Conservation (phyloP, 2,329 filamentous ascomycete genomes). For the Ceratocystis harringtonii region DNA sequence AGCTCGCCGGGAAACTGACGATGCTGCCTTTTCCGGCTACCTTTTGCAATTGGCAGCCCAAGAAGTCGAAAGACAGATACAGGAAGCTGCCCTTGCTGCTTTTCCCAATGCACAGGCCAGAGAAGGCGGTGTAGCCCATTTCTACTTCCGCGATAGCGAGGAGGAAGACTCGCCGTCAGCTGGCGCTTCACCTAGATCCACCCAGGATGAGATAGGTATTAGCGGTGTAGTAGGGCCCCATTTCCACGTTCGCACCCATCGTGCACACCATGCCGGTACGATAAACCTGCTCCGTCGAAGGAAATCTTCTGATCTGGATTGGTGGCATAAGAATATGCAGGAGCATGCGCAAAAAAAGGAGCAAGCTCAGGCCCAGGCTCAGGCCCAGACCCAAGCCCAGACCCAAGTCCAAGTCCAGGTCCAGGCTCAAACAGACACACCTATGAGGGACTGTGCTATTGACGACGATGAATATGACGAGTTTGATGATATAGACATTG, state of each 20-base stretch:
- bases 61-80: slow-evolving; percentile 64
- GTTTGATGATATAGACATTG: slow-evolving; percentile 20
- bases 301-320: slow-evolving; percentile 49
- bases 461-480: slow-evolving; percentile 13
- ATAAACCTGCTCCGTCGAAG: slow-evolving; percentile 29
- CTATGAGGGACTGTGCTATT: slow-evolving; percentile 22
- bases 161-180: slow-evolving; percentile 35
- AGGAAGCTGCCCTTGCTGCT: slow-evolving; percentile 59
- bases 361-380: slow-evolving; percentile 25
- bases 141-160: slow-evolving; percentile 49
- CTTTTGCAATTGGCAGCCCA: slow-evolving; percentile 65
- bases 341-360: slow-evolving; percentile 55
- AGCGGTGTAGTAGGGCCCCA: slow-evolving; percentile 21
- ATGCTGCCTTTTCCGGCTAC: slow-evolving; percentile 62
- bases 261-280: neutral
- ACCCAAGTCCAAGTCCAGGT: slow-evolving; percentile 22
- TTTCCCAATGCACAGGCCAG: slow-evolving; percentile 52
- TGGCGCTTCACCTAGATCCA: neutral
- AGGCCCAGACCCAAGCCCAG: too few relatives aligned
- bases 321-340: slow-evolving; percentile 71
- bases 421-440: slow-evolving; percentile 16
- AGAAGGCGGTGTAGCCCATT: slow-evolving; percentile 57
- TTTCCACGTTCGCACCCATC: slow-evolving; percentile 12
- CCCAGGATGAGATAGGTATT: slow-evolving; percentile 5
- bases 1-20: slow-evolving; percentile 51